Evolutionary conservation across 2,329 filamentous ascomycete species (phyloP).

Genomic region (Clonostachys sp.): DNA sequence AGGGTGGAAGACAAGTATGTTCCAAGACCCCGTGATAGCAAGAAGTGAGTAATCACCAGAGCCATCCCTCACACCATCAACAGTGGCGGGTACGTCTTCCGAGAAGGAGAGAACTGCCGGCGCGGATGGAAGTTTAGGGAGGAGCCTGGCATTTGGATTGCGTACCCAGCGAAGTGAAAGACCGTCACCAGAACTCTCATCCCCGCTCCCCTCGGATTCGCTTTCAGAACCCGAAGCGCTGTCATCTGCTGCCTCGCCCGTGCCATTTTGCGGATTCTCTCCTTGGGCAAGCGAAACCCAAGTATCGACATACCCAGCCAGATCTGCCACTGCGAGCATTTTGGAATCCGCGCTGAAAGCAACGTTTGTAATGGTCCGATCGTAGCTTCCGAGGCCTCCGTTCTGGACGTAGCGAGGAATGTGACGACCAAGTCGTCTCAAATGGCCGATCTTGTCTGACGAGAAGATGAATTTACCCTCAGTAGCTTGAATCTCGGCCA

Average conservation of each 20-base stretch:
- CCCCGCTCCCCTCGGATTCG: conserved; percentile 35
- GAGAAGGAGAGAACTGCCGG: conserved; percentile 68
- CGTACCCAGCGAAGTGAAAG: conserved; percentile 62
- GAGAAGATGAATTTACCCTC: conserved; percentile 14
- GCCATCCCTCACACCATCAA: conserved; percentile 13
- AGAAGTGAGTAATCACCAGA: conserved; percentile 44
- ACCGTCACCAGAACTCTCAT: conserved; percentile 33
- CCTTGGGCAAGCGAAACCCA: conserved; percentile 62
- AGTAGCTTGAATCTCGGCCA: conserved; percentile 26
- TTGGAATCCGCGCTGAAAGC: conserved; percentile 78
- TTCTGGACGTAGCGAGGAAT: conserved; percentile 51
- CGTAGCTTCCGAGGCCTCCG: conserved; percentile 70
- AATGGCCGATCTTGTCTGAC: conserved; percentile 31
- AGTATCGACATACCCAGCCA: conserved; percentile 82
- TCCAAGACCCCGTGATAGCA: conserved; percentile 48
- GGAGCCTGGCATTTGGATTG: conserved; percentile 64
- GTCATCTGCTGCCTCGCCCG: conserved; percentile 20
- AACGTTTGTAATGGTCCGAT: conserved; percentile 67
- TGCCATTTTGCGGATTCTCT: conserved; percentile 18
- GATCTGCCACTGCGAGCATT: conserved; percentile 73
- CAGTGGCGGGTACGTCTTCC: conserved; percentile 34
- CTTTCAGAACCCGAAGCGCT: conserved; percentile 25
- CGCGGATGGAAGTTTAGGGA: conserved; percentile 63
- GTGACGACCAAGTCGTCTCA: conserved; percentile 48
- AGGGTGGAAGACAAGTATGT: conserved; percentile 76